phyloP scores from a whole-genome alignment of 345 rosid genomes.

The Physaria fendleri region DNA sequence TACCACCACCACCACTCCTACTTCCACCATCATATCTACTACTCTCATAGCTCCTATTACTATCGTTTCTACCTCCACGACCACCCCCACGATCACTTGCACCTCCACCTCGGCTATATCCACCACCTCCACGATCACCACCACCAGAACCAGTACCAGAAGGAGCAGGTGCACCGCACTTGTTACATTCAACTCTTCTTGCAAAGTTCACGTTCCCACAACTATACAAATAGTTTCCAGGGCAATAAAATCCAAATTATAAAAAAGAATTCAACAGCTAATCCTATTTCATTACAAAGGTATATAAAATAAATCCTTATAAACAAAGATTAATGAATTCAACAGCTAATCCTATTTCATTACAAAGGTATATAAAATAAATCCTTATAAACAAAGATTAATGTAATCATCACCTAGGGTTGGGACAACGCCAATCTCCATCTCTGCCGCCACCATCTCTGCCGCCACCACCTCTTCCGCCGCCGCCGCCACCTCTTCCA shows the following conservation, averaged over 20 bases:
- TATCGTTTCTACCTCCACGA: slow-evolving; percentile 47
- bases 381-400: not conserved
- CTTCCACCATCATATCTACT: slow-evolving; percentile 45
- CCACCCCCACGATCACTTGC: slow-evolving; percentile 52
- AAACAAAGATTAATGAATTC: too few species aligned
- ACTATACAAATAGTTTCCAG: slow-evolving; percentile 41
- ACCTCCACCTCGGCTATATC: slow-evolving; percentile 49
- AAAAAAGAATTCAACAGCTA: not conserved
- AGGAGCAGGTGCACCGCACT: slow-evolving; percentile 80
- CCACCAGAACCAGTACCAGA: slow-evolving; percentile 48
- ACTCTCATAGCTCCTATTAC: slow-evolving; percentile 51
- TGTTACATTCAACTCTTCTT: slow-evolving; percentile 92
- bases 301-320: not conserved
- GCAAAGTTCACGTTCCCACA: slow-evolving; percentile 98
- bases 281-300: not conserved
- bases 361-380: not conserved
- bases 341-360: not conserved
- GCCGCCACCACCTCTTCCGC: slow-evolving; percentile 58
- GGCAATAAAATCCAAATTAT: slow-evolving; percentile 5
- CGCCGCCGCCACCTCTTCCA: slow-evolving; percentile 53
- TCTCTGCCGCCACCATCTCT: slow-evolving; percentile 82
- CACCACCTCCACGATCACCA: slow-evolving; percentile 45
- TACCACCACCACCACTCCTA: slow-evolving; percentile 64
- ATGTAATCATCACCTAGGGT: slow-evolving; percentile 49
- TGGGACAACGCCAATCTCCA: slow-evolving; percentile 95